Conservation (phyloP, 768 basidiomycete genomes). For the Kwoniella sp. region DNA sequence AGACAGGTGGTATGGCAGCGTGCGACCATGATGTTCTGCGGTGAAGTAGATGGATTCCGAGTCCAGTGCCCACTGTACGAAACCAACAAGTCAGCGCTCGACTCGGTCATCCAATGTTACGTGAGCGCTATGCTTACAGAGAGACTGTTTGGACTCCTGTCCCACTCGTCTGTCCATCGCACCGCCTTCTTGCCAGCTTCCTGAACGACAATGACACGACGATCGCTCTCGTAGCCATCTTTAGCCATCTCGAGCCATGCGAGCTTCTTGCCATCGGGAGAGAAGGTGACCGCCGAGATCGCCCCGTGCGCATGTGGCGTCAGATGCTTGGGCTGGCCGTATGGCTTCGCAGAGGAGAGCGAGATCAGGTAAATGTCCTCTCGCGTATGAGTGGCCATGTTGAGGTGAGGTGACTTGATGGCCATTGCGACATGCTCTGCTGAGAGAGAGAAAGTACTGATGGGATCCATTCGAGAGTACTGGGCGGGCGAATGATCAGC, state of each 20-base stretch:
- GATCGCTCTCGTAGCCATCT: constrained; percentile 87
- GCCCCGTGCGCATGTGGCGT: constrained; percentile 84
- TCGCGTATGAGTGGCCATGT: constrained; percentile 79
- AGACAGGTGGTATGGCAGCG: constrained; percentile 49
- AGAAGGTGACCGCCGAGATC: constrained; percentile 68
- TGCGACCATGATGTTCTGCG: constrained; percentile 71
- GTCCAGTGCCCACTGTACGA: constrained; percentile 65
- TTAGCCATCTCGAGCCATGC: constrained; percentile 84
- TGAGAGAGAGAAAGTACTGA: constrained; percentile 50
- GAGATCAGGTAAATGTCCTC: constrained; percentile 61
- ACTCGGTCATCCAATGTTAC: background rate
- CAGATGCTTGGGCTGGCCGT: constrained; percentile 47
- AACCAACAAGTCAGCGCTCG: too few relatives aligned
- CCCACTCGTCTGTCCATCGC: constrained; percentile 71
- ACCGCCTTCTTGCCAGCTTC: constrained; percentile 58
- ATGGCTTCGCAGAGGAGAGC: constrained; percentile 44
- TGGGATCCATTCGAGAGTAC: constrained; percentile 67
- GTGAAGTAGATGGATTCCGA: constrained; percentile 67
- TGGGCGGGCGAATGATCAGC: background rate
- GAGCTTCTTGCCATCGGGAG: constrained; percentile 61
- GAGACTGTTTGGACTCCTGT: constrained; percentile 66
- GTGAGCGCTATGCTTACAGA: constrained; percentile 53
- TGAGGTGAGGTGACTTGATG: constrained; percentile 73
- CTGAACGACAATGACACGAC: constrained; percentile 61
- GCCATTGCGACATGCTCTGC: constrained; percentile 70